Evolutionary conservation across 495 filamentous ascomycete species (phyloP).

Genomic region (Trichoderma virens): DNA sequence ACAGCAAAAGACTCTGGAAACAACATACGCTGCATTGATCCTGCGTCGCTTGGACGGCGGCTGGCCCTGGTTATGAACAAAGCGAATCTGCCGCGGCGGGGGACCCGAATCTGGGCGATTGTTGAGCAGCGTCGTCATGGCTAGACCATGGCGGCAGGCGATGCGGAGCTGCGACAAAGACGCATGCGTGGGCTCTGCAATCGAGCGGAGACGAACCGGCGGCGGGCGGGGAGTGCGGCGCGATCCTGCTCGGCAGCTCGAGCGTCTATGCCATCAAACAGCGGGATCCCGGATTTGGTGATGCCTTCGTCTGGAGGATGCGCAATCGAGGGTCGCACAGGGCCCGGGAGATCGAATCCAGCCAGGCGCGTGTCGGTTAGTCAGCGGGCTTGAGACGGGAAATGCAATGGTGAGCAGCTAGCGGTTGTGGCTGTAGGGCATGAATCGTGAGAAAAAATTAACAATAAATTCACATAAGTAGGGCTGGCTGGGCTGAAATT

Average conservation of each 20-base stretch:
- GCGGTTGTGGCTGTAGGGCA: no score
- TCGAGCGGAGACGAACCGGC: background rate
- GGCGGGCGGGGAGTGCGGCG: background rate
- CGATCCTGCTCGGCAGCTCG: background rate
- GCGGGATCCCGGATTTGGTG: background rate
- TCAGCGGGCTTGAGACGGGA: no score
- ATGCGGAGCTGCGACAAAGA: background rate
- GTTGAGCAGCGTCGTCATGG: slow-evolving; percentile 37
- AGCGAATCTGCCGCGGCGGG: slow-evolving; percentile 56
- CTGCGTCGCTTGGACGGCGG: slow-evolving; percentile 73
- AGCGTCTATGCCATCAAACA: background rate
- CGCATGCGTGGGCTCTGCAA: background rate
- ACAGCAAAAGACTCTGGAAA: slow-evolving; percentile 19
- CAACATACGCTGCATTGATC: slow-evolving; percentile 70
- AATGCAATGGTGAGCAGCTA: no score
- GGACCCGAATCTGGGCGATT: slow-evolving; percentile 14
- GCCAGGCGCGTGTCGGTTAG: background rate
- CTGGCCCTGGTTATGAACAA: slow-evolving; percentile 74
- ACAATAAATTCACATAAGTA: background rate
- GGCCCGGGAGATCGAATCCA: background rate
- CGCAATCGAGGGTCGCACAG: background rate
- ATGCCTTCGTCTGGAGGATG: background rate
- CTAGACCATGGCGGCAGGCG: slow-evolving; percentile 11
- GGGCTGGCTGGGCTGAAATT: background rate
- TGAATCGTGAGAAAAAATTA: background rate